These are phyloP conservation scores for Rhododendron ovatum DNA, from an alignment of 148 eudicot genomes.

Conservation along the genomic window DNA sequence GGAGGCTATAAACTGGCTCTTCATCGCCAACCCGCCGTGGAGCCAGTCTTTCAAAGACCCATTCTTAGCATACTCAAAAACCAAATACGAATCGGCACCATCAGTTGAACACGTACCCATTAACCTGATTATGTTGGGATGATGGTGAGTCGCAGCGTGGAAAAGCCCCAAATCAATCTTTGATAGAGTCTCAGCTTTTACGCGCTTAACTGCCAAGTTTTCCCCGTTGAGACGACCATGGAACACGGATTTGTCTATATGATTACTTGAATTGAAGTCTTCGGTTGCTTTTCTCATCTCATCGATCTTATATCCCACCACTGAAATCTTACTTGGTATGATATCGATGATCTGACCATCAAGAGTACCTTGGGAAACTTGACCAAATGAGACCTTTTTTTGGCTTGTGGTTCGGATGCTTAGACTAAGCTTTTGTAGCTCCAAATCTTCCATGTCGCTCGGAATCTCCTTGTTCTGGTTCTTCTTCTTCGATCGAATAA, in stretches of 20 bases:
- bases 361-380: slow-evolving; percentile 55
- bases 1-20: slow-evolving; percentile 85
- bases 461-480: slow-evolving; percentile 17
- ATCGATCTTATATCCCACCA: slow-evolving; percentile 54
- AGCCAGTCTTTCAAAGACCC: slow-evolving; percentile 91
- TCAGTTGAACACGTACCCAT: slow-evolving; percentile 45
- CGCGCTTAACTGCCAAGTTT: slow-evolving; percentile 55
- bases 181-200: slow-evolving; percentile 30
- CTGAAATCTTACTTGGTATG: slow-evolving; percentile 33
- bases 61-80: slow-evolving; percentile 75
- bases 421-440: slow-evolving; percentile 55
- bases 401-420: slow-evolving; percentile 72
- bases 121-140: slow-evolving; percentile 67
- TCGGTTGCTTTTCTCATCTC: slow-evolving; percentile 65
- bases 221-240: slow-evolving; percentile 72
- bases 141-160: slow-evolving; percentile 49
- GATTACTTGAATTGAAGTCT: slow-evolving; percentile 50
- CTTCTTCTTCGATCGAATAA: slow-evolving; percentile 24
- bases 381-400: slow-evolving; percentile 69
- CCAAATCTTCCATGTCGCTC: slow-evolving; percentile 41
- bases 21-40: slow-evolving; percentile 89
- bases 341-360: slow-evolving; percentile 37
- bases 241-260: slow-evolving; percentile 61
- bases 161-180: slow-evolving; percentile 56
- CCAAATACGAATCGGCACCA: slow-evolving; percentile 42